Evolutionary conservation across 1,284 basidiomycete species (phyloP).

Genomic region (Clitocybe nebularis): DNA sequence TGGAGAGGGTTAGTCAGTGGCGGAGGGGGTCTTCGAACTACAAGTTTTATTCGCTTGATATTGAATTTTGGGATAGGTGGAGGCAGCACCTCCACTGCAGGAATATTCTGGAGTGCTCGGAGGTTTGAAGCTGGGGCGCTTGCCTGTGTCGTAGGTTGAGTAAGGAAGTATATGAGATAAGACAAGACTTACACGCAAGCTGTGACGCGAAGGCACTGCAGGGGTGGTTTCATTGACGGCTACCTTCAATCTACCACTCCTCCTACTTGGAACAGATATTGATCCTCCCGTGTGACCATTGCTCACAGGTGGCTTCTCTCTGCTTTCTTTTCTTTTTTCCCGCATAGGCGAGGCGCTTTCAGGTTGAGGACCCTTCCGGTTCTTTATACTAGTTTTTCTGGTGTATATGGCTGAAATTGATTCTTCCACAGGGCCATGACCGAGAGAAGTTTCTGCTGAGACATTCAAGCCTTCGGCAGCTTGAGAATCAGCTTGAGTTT

Average conservation of each 20-base stretch:
- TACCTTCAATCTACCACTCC: slow-evolving; percentile 15
- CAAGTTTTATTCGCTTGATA: slow-evolving; percentile 62
- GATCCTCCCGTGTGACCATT: slow-evolving; percentile 11
- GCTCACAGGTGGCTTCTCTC: neutral
- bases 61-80: slow-evolving; percentile 26
- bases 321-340: neutral
- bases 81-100: slow-evolving; percentile 6
- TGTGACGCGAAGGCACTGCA: neutral
- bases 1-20: slow-evolving; percentile 67
- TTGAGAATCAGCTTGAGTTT: neutral
- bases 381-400: slow-evolving; percentile 7
- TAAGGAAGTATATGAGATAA: no score
- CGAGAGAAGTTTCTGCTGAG: neutral
- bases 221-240: neutral
- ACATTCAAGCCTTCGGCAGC: neutral
- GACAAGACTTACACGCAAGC: slow-evolving; percentile 3
- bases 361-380: neutral
- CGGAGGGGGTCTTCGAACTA: slow-evolving; percentile 61
- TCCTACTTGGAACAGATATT: slow-evolving; percentile 11
- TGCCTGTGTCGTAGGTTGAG: no score
- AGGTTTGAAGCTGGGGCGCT: no score
- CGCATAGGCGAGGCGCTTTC: neutral
- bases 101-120: no score
- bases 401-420: slow-evolving; percentile 9
- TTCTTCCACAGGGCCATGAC: slow-evolving; percentile 7